Evolutionary conservation across 2,329 filamentous ascomycete genomes (phyloP), one percentile per base, ranked within the genome.

Genomic region (Grosmannia penicillata): DNA sequence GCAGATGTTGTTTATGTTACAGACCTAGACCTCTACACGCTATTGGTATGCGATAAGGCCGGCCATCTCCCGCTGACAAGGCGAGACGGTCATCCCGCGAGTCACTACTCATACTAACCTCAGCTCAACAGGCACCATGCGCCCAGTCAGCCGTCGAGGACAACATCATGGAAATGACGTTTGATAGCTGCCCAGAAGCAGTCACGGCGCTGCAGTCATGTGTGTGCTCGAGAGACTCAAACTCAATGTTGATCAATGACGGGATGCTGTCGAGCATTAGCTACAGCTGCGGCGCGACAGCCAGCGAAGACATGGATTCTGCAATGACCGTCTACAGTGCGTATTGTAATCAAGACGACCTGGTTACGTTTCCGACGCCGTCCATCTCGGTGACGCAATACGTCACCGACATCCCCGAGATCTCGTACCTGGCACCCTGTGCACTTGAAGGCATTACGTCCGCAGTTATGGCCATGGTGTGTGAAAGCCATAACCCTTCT

Each of bases 171-270:
- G 42, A 47, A 26, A 56, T 63, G 45, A 70, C 68, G 1, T 49
- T 54, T 22, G 52, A 55, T 9, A 54, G 53, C 33, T 72, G 68
- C 44, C 60, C 60, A 13, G 53, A 61, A 21, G 61, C 51, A 6
- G 60, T 59, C 13, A 57, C 59, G 5, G 60, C 56, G 5, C 51
- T 72, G 8, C 66, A 71, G 44, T 61, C 59, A 8, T 73, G 69
- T 41, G 57, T 69, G n/a, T 73, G 68, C 53, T 63, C 62, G 13
- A 65, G 68, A 48, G 57, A 60, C 43, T 58, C 56, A 34, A 59
- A 61, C 42, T 53, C 56, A 14, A 54, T 51, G 4, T 53, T 57
- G 4, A 49, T 71, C 38, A 52, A 54, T 13, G 52, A 54, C 2
- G 48, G 44, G 6, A 53, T 72, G 18, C 61, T 60, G 9, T 47